Base-by-base conservation (phyloP, 2,329 filamentous ascomycete genomes). In the Beauveria scarabaeidicola region DNA sequence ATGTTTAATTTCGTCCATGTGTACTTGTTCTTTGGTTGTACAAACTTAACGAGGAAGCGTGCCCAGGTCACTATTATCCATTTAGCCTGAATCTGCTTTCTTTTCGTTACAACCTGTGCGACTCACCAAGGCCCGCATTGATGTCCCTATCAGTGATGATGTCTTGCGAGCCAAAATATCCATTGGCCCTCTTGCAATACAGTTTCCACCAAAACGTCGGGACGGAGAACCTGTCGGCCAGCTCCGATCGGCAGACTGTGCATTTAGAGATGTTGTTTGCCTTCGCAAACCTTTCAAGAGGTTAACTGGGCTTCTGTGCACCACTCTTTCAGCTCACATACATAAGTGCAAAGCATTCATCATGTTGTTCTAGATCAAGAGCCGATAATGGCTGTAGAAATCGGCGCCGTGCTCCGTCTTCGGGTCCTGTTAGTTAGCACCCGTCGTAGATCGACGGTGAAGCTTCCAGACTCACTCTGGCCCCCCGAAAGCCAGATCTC, bases 1-100 rank as follows among this genome's bases (percentile, higher is more conserved):
- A 69, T 57, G 56, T 74, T 74, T 2, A 74, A 52, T 59, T 74
- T 74, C 27, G 66, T 61, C 74, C 74, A 76, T 2, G 62, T 29
- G 58, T 75, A 74, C 0, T 64, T 17, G 1, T 61, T 59, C 2
- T 44, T 36, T 0, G 47, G 38, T 11, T 63, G 17, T 2, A 72
- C 59, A 1, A 65, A 62, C 52, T 74, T 74, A 5, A 69, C 63
- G 13, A 67, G 65, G 38, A 74, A 71, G 19, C 66, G 69, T 0
- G 64, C 61, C 73, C 73, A 74, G 1, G 69, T 69, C 32, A 61
- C 73, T 74, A n/a, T 2, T 5, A 13, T 19, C 5, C 60, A 47
- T 61, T 63, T 32, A 43, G 29, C 4, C 7, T 13, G 21, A 3
- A 13, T 5, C 15, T 15, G 10, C 32, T 6, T 13, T 4, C 8